Percentiles rank a stretch among this genome's conserved stretches.
phyloP scores from a whole-genome alignment of 768 basidiomycete species.

The Filobasidium floriforme region DNA sequence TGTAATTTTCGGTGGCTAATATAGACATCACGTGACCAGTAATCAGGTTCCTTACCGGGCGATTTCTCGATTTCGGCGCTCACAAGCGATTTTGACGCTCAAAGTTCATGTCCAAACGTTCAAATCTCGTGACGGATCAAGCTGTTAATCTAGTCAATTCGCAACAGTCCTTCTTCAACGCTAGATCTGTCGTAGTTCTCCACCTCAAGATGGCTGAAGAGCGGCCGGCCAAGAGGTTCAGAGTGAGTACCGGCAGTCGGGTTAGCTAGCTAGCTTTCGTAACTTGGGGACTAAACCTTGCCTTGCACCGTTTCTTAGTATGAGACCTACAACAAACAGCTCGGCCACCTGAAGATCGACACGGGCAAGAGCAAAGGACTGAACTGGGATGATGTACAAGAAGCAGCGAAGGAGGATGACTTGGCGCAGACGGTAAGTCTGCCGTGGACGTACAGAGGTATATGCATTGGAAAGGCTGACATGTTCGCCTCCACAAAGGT shows the following conservation, averaged over 20 bases:
- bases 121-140: background rate
- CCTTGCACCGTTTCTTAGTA: background rate
- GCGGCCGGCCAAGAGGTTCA: slow-evolving; percentile 35
- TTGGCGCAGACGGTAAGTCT: slow-evolving; percentile 31
- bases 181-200: background rate
- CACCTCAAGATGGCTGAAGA: slow-evolving; percentile 29
- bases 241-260: slow-evolving; percentile 24
- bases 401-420: slow-evolving; percentile 29
- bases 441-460: background rate
- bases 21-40: background rate
- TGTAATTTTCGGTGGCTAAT: too few relatives aligned
- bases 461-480: background rate
- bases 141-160: background rate
- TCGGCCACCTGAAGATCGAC: slow-evolving; percentile 39
- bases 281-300: background rate
- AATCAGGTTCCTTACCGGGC: background rate
- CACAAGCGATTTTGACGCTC: background rate
- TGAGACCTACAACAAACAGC: slow-evolving; percentile 34
- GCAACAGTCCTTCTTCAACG: background rate
- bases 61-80: background rate
- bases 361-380: slow-evolving; percentile 33
- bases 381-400: slow-evolving; percentile 33
- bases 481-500: slow-evolving; percentile 21
- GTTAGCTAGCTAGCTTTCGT: too few relatives aligned
- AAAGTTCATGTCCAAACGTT: background rate